phyloP scores from a whole-genome alignment of 768 basidiomycete species.

The Amanita pseudoporphyria region DNA sequence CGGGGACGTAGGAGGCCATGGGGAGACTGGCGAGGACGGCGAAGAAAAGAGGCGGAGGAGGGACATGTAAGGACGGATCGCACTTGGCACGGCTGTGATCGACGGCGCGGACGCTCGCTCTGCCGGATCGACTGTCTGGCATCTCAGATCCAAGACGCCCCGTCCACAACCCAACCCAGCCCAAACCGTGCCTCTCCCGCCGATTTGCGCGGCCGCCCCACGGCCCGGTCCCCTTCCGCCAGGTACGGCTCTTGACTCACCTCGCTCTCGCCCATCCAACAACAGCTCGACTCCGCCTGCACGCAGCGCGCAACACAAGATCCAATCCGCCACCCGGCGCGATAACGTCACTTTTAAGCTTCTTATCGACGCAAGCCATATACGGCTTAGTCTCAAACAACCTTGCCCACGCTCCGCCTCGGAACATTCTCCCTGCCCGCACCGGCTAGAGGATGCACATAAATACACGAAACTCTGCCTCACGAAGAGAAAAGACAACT shows the following conservation, averaged over 20 bases:
- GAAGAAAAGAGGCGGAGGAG: slow-evolving; percentile 30
- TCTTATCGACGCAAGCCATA: slow-evolving; percentile 1
- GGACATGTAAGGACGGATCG: slow-evolving; percentile 21
- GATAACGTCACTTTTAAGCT: slow-evolving; percentile 4
- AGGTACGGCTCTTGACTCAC: background rate
- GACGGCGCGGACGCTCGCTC: slow-evolving; percentile 11
- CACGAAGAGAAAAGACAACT: background rate
- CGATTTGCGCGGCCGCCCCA: background rate
- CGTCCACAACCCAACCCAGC: background rate
- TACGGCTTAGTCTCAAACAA: background rate
- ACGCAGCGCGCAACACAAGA: background rate
- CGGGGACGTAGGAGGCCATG: slow-evolving; percentile 1
- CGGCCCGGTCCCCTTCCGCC: background rate
- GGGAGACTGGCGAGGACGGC: slow-evolving; percentile 29
- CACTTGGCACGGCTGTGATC: slow-evolving; percentile 20
- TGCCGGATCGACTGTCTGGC: background rate
- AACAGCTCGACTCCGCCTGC: background rate
- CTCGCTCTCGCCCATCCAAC: no score
- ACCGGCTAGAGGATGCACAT: background rate
- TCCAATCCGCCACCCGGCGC: no score
- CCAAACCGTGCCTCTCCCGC: background rate
- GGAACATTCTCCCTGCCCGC: background rate
- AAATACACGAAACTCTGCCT: background rate
- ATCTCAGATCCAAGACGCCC: slow-evolving; percentile 6
- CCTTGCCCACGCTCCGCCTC: background rate